A percentile compares a stretch with the other conserved stretches of the same genome.
phyloP scores from a whole-genome alignment of 192 early-diverging fungal genomes.

The Piromyces finnis region DNA sequence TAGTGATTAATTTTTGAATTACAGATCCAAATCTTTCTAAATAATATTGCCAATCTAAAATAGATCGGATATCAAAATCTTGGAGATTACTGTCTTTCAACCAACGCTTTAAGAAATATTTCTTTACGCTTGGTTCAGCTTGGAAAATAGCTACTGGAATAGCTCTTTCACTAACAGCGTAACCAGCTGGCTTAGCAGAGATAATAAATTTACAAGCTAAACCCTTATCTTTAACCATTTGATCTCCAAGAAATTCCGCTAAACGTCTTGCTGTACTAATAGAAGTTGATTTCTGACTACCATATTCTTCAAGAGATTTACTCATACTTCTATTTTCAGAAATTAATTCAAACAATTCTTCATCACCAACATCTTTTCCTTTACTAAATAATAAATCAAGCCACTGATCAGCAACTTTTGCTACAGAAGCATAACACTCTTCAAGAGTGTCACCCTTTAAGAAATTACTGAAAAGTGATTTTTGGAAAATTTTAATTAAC shows the following conservation, averaged over 20 bases:
- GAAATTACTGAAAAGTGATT: constrained; percentile 82
- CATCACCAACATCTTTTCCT: constrained; percentile 60
- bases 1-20: constrained; percentile 94
- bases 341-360: constrained; percentile 87
- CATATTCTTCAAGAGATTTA: constrained; percentile 85
- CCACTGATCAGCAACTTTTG: constrained; percentile 81
- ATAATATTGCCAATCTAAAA: constrained; percentile 96
- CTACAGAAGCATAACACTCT: constrained; percentile 81
- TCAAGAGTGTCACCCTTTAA: constrained; percentile 65
- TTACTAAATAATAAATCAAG: constrained; percentile 80
- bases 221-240: constrained; percentile 96
- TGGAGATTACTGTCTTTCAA: constrained; percentile 57
- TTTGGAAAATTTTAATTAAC: constrained; percentile 96
- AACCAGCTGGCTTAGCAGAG: constrained; percentile 56
- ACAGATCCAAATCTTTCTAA: constrained; percentile 85
- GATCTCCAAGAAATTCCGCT: constrained; percentile 90
- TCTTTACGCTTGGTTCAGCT: constrained; percentile 51
- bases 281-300: constrained; percentile 77
- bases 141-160: constrained; percentile 91
- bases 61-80: constrained; percentile 71
- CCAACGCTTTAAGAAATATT: constrained; percentile 82
- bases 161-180: constrained; percentile 82
- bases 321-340: constrained; percentile 96
- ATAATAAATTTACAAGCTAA: constrained; percentile 92
- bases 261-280: constrained; percentile 88